A percentile compares a stretch with the other conserved stretches of the same genome.
Conservation (phyloP, 352 stramenopile genomes). For the Phytophthora quininea region DNA sequence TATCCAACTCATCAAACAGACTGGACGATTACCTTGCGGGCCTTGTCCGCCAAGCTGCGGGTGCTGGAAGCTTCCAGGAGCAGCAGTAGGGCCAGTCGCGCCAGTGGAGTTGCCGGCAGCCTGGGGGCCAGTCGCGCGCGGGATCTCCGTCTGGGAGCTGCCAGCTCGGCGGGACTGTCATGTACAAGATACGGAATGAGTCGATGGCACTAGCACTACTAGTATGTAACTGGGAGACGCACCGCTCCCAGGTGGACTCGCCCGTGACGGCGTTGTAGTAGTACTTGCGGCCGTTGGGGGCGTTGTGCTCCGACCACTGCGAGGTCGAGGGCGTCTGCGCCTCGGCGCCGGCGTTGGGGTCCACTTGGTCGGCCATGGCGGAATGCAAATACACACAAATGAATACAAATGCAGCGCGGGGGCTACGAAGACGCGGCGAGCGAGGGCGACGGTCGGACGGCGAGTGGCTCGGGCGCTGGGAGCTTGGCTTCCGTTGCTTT, state of each 20-base stretch:
- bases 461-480: neutral
- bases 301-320: slow-evolving; percentile 91
- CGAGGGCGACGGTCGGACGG: slow-evolving; percentile 10
- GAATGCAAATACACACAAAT: slow-evolving; percentile 56
- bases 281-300: slow-evolving; percentile 91
- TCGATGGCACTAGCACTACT: neutral
- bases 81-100: slow-evolving; percentile 21
- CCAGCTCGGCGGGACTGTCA: slow-evolving; percentile 59
- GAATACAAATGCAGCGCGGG: slow-evolving; percentile 44
- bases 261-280: slow-evolving; percentile 92
- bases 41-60: slow-evolving; percentile 42
- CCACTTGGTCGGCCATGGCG: slow-evolving; percentile 76
- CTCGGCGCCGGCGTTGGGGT: slow-evolving; percentile 43
- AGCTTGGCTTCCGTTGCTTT: neutral
- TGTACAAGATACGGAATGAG: slow-evolving; percentile 1
- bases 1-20: no score
- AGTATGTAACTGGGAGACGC: slow-evolving; percentile 19
- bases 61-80: slow-evolving; percentile 32
- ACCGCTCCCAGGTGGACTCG: slow-evolving; percentile 91
- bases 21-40: slow-evolving; percentile 39
- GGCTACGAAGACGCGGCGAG: slow-evolving; percentile 1
- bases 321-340: slow-evolving; percentile 40
- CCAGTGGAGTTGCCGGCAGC: slow-evolving; percentile 15
- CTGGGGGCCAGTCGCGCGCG: slow-evolving; percentile 35
- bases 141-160: slow-evolving; percentile 40